Evolutionary conservation across 441 rosid genomes (phyloP), one percentile per base, ranked within the genome.

Genomic region (Gossypium aridum): DNA sequence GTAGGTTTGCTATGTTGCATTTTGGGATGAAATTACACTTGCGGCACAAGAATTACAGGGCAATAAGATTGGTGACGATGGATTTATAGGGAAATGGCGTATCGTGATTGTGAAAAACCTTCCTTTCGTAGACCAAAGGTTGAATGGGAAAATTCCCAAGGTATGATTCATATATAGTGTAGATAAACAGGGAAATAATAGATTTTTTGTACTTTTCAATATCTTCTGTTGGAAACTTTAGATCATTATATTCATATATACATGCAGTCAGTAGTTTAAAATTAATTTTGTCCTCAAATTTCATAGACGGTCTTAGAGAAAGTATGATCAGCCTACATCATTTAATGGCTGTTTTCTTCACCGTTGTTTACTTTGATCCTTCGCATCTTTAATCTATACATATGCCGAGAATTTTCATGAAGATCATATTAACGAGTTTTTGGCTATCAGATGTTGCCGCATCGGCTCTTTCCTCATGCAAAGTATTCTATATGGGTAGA

Each of bases 121-220:
- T 71, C 98, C 99, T 73, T 96, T 96, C 78, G 61, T 73, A 25
- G 98, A 96, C 76, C 99, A 96, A 80, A 86, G 97, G 78, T 89
- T 96, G 79, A 93, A 96, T 79, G 99, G 99, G 51, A 96, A 93
- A 86, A 92, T 96, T 75, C 99, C 99, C 74, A 93, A 96, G 98
- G 99, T 93, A 54, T 17, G 59, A 54, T 17, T 34, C 43, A 7
- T 34, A 34, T 34, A 7, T 6, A 34, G 43, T 34, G 9, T 34
- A 34, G 43, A 34, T 34, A 7, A 34, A 34, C 9, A 34, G 23
- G 22, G 59, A 56, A 37, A 34, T 59, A 12, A 5, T 19, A 56
- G 37, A 56, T 55, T 2, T 13, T 31, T 5, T 56, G 4, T 2
- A 34, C 64, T 31, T 34, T 39, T 34, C n/a, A 1, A n/a, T 16